phyloP scores from a whole-genome alignment of 139 green algal species.

The Yamagishiella unicocca region DNA sequence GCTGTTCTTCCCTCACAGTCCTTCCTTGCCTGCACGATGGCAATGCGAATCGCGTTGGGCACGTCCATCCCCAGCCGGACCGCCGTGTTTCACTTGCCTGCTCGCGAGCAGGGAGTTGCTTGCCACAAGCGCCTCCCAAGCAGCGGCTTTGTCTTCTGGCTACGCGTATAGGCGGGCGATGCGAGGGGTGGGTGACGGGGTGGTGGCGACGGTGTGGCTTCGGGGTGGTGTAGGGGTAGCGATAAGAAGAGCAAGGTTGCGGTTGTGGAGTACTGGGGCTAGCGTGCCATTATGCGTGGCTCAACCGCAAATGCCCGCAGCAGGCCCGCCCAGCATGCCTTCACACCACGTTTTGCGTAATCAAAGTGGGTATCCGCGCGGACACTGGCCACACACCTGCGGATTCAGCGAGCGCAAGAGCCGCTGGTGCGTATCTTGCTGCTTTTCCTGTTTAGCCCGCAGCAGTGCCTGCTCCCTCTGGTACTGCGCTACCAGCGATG shows the following conservation, averaged over 20 bases:
- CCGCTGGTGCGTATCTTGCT: constrained; percentile 26
- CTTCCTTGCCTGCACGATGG: not conserved
- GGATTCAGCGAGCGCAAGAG: constrained; percentile 10
- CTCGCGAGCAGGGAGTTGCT: not conserved
- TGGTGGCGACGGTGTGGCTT: no score
- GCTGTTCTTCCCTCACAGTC: not conserved
- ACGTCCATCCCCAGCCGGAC: not conserved
- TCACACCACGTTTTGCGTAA: no score
- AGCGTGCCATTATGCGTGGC: no score
- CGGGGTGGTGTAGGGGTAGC: no score
- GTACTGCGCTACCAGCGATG: constrained; percentile 27
- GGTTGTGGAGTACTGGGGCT: no score
- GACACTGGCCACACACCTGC: not conserved
- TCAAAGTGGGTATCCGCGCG: no score
- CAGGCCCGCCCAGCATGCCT: no score
- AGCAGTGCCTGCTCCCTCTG: constrained; percentile 19
- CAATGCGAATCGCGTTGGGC: not conserved
- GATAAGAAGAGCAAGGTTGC: no score
- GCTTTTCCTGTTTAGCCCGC: constrained; percentile 9
- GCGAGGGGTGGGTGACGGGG: no score
- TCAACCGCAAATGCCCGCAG: no score
- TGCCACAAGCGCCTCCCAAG: not conserved
- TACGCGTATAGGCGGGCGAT: no score
- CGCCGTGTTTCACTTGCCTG: not conserved
- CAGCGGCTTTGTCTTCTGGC: constrained; percentile 21